Base-by-base conservation (phyloP, 768 basidiomycete genomes). In the Russula vinacea region DNA sequence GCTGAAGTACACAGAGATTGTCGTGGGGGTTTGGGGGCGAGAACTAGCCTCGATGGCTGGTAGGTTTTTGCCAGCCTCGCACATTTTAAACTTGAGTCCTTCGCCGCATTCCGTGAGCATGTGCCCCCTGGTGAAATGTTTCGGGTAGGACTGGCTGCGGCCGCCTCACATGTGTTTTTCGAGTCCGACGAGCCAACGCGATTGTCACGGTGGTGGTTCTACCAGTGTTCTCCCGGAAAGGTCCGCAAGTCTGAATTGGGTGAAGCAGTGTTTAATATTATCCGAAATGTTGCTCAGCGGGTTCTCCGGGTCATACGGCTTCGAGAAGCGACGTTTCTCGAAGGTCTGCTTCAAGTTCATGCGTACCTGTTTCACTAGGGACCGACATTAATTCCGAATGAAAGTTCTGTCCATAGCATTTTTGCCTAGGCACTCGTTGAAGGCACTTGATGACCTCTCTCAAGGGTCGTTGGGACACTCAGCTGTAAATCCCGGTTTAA, bases 1-100 rank as follows among this genome's bases (percentile, higher is more conserved):
- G 24, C 4, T 44, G 50, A 56, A 56, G 54, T 60, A 56, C 24
- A 65, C 26, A 54, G 44, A 22, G 53, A 33, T 60, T 35, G 35
- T n/a, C 19, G 51, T 32, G 7, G 51, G n/a, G n/a, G n/a, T n/a
- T 42, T 51, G 57, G 32, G 26, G 24, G 8, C 35, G n/a, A 19
- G 52, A 52, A 58, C 42, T 32, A 24, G 8, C 24, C 44, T 40
- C 24, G n/a, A 47, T 52, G 62, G 17, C 19, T 3, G 17, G 26
- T 45, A 11, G n/a, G 13, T 3, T 47, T n/a, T 47, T 17, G 33
- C 26, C 42, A 47, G 2, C 24, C 9, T 62, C 10, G 44, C 35
- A 16, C 44, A 22, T 19, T 59, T 59, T 40, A 59, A 59, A 59
- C 3, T 22, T n/a, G 10, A 9, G n/a, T 39, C 40, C n/a, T 53